phyloP scores from a whole-genome alignment of 805 yeast species.

The Saccharomycopsis fibuligera region DNA sequence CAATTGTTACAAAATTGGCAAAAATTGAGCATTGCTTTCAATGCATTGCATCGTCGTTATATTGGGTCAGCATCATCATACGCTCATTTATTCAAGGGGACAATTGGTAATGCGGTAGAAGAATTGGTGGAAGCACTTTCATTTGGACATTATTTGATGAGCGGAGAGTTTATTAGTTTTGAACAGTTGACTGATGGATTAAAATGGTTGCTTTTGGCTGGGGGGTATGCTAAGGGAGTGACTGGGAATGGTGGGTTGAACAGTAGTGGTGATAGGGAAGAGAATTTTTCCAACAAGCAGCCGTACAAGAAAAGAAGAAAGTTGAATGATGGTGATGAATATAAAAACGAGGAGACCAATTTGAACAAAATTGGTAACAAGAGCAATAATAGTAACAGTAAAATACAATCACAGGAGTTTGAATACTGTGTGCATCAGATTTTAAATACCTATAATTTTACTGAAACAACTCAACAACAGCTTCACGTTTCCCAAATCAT shows the following conservation, averaged over 20 bases:
- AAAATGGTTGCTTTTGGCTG: not conserved
- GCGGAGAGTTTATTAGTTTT: not conserved
- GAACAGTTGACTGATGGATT: not conserved
- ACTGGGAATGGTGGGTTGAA: too few species aligned
- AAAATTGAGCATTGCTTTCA: too few species aligned
- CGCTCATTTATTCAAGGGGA: not conserved
- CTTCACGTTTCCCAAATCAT: not conserved
- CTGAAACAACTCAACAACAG: not conserved
- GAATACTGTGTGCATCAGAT: not conserved
- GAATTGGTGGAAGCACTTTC: not conserved
- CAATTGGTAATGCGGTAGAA: not conserved
- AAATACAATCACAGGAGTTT: not conserved
- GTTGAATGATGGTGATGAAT: not conserved
- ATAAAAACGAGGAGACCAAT: not conserved
- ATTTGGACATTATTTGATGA: not conserved
- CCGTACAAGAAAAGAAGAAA: conserved; percentile 19
- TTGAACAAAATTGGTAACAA: not conserved
- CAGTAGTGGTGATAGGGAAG: not conserved
- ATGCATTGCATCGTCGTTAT: not conserved
- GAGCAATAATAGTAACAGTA: not conserved
- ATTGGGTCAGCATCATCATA: not conserved
- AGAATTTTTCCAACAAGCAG: conserved; percentile 19
- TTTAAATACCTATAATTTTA: not conserved
- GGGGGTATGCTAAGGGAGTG: too few species aligned
- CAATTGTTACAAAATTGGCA: not conserved